These are phyloP conservation scores for Elongisporangium anandrum DNA, from an alignment of 352 stramenopile species.

Conservation along the genomic window DNA sequence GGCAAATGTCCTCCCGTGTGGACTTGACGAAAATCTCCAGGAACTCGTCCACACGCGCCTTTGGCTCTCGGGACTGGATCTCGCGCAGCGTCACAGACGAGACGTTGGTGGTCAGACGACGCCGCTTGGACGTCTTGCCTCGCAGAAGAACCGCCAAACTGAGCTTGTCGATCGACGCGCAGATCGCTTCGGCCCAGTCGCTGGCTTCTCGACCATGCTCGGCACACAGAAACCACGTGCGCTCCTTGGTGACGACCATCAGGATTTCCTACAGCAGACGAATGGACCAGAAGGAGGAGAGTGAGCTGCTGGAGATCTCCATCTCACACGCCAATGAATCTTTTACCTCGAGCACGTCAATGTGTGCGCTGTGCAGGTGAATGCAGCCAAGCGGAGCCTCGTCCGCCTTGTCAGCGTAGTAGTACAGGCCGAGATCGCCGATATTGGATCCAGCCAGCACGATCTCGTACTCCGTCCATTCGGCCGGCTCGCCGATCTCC, in stretches of 20 bases:
- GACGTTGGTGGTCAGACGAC: constrained; percentile 38
- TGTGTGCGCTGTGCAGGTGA: constrained; percentile 51
- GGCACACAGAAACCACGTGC: constrained; percentile 80
- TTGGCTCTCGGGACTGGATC: constrained; percentile 52
- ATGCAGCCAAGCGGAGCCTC: constrained; percentile 42
- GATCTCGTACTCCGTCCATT: constrained; percentile 65
- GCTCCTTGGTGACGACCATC: constrained; percentile 71
- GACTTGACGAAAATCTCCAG: constrained; percentile 67
- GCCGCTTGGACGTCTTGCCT: constrained; percentile 10
- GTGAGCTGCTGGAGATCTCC: constrained; percentile 1
- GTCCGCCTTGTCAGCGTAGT: constrained; percentile 46
- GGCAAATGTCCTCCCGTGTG: constrained; percentile 34
- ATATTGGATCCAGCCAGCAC: constrained; percentile 50
- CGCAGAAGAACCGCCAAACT: constrained; percentile 15
- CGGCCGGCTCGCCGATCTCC: constrained; percentile 39
- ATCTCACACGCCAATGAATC: neutral
- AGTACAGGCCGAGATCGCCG: constrained; percentile 61
- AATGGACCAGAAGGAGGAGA: no score
- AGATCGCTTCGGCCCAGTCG: constrained; percentile 65
- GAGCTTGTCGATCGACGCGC: constrained; percentile 46
- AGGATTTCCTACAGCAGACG: constrained; percentile 42
- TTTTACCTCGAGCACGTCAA: constrained; percentile 58
- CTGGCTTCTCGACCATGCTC: constrained; percentile 44
- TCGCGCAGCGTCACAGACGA: constrained; percentile 45
- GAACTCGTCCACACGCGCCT: constrained; percentile 61